Evolutionary conservation across 768 basidiomycete genomes (phyloP).

Genomic region (Termitomyces eurrhizus): DNA sequence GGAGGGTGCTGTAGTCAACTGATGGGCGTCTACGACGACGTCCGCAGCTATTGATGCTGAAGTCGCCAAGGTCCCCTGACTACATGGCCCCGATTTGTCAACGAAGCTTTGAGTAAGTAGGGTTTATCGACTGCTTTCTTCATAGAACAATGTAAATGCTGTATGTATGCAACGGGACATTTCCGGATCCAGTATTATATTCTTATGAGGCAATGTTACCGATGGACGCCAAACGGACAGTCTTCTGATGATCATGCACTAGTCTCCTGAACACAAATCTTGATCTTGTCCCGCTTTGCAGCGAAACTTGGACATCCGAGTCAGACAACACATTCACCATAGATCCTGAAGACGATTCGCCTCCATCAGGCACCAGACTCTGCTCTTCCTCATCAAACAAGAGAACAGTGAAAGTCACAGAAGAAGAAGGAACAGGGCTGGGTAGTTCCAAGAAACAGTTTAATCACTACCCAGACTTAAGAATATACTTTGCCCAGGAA

Average conservation of each 20-base stretch:
- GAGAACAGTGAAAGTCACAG: too few species aligned
- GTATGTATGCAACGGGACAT: background rate
- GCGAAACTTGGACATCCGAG: background rate
- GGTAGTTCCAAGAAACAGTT: background rate
- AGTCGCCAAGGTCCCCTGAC: conserved; percentile 56
- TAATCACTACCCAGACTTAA: background rate
- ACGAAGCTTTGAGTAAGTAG: background rate
- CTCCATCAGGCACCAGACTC: too few species aligned
- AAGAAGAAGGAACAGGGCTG: background rate
- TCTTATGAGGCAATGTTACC: background rate
- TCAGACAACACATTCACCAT: background rate
- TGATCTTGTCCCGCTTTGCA: background rate
- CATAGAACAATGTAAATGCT: conserved; percentile 4
- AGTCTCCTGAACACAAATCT: background rate
- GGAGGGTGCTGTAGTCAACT: conserved; percentile 69
- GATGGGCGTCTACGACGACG: conserved; percentile 75
- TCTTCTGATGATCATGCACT: background rate
- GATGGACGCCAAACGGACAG: background rate
- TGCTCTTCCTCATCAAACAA: background rate
- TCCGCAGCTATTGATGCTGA: conserved; percentile 60
- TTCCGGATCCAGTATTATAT: too few species aligned
- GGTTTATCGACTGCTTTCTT: background rate
- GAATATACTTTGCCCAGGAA: conserved; percentile 12
- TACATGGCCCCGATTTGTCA: background rate
- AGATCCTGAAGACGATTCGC: too few species aligned